Base-by-base conservation (phyloP, 2,329 filamentous ascomycete genomes). In the Raffaelea albimanens region DNA sequence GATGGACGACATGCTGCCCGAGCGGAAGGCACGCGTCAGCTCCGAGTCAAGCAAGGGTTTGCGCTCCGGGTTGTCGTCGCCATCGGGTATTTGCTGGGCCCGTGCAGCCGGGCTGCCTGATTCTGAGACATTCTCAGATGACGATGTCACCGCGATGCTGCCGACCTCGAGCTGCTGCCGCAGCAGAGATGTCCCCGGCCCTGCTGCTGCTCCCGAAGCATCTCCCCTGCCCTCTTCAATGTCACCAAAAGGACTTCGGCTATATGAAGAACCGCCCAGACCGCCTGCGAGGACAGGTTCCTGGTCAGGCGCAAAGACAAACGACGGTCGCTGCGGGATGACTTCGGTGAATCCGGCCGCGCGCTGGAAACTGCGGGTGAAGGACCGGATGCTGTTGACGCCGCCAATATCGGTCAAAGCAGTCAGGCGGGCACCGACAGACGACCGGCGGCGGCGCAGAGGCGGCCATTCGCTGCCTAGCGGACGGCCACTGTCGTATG, bases 301-400 rank as follows among this genome's bases (percentile, higher is more conserved):
- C 50, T 77, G 73, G 40, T 80, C 78, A 39, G 77, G 71, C 2
- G 75, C 73, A 52, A 81, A 76, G 46, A 87, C 72, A 61, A 95
- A 88, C 31, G 86, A 83, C 14, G 82, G 81, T 16, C 82, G 79
- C 47, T 86, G 82, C 5, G 88, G 87, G 31, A 93, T 83, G 56
- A 95, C 87, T 63, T 96, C 90, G 53, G 81, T 78, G 64, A 97
- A 97, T 49, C 77, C 83, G 22, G 89, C 88, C 34, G 91, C 91
- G 62, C 91, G 82, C 65, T 91, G 87, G 85, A 89, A 95, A 57
- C 87, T 95, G 51, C 85, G 80, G 40, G 90, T 87, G 62, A 97
- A 97, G 59, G 90, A 95, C 59, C 93, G 84, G 58, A 97, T 85
- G 64, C 87, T 94, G 70, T 97, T 97, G 52, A 90, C 84, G 44